phyloP scores from a whole-genome alignment of 192 early-diverging fungal genomes.

The Obelidium mucronatum region DNA sequence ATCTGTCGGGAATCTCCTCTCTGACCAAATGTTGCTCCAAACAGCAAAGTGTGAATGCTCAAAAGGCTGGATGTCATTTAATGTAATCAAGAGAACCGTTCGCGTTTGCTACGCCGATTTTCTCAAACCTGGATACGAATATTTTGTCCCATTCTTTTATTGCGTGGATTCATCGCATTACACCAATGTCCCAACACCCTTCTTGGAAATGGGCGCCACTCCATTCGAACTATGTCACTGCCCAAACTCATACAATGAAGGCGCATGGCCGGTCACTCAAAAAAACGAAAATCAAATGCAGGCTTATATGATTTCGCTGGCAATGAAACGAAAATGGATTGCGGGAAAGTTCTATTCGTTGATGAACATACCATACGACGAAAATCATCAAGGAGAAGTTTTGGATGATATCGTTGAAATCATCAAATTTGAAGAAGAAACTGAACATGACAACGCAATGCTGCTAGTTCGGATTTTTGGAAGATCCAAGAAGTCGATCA shows the following conservation, averaged over 20 bases:
- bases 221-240: constrained; percentile 12
- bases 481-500: not conserved
- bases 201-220: not conserved
- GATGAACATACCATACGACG: not conserved
- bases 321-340: not conserved
- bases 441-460: not conserved
- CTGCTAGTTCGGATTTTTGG: constrained; percentile 2
- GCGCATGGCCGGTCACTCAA: not conserved
- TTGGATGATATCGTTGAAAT: constrained; percentile 20
- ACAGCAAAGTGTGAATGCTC: constrained; percentile 17
- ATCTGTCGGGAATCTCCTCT: not conserved
- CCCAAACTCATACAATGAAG: not conserved
- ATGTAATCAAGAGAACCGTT: not conserved
- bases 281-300: not conserved
- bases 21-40: not conserved
- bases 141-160: constrained; percentile 14
- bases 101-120: not conserved
- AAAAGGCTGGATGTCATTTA: constrained; percentile 15
- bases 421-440: not conserved
- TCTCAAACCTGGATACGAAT: not conserved
- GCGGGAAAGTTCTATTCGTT: not conserved
- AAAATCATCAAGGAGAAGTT: not conserved
- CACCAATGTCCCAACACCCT: not conserved
- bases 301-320: not conserved
- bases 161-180: constrained; percentile 2